Conservation (phyloP, 768 basidiomycete species). For the Tylopilus plumbeoviolaceoides region DNA sequence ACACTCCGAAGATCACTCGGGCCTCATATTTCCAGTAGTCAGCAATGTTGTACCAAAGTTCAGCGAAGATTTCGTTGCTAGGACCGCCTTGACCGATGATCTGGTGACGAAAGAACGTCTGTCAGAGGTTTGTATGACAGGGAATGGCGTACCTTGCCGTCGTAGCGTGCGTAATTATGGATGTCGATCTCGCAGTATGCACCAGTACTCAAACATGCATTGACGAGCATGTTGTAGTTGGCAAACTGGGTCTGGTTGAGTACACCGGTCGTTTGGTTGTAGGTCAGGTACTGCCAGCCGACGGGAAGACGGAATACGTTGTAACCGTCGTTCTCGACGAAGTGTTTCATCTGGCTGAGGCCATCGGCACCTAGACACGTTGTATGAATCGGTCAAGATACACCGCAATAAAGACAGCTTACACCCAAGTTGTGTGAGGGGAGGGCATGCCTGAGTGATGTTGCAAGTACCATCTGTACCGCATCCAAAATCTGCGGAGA, state of each 20-base stretch:
- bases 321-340: constrained; percentile 47
- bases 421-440: constrained; percentile 44
- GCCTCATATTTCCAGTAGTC: constrained; percentile 40
- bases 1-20: constrained; percentile 49
- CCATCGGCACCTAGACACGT: constrained; percentile 8
- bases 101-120: constrained; percentile 12
- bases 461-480: constrained; percentile 41
- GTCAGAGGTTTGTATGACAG: too few relatives aligned
- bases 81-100: constrained; percentile 66
- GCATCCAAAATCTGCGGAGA: constrained; percentile 42
- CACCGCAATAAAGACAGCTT: neutral
- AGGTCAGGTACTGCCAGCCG: too few relatives aligned
- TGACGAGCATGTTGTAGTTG: too few relatives aligned
- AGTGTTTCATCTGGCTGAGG: constrained; percentile 58
- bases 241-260: too few relatives aligned
- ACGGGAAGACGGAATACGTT: too few relatives aligned
- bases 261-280: too few relatives aligned
- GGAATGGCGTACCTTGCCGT: too few relatives aligned
- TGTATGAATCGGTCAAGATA: neutral
- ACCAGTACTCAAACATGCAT: too few relatives aligned
- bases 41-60: constrained; percentile 51
- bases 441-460: constrained; percentile 38
- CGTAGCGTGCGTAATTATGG: too few relatives aligned
- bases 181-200: too few relatives aligned
- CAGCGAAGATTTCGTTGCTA: constrained; percentile 48